Base-by-base conservation (phyloP, 495 filamentous ascomycete genomes). In the Patellaria atrata region DNA sequence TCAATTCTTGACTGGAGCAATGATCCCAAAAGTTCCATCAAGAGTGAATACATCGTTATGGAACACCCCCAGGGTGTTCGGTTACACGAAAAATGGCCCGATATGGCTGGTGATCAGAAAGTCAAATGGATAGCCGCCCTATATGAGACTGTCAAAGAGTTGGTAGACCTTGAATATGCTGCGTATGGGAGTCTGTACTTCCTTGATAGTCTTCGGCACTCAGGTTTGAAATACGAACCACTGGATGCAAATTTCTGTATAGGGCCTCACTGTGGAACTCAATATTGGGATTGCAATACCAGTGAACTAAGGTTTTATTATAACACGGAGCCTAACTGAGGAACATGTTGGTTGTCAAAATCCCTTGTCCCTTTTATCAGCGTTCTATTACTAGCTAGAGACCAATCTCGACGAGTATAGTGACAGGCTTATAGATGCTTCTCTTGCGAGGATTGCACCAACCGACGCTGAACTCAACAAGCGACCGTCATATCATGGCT, bases 1-100 rank as follows among this genome's bases (percentile, higher is more conserved):
- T 52, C 47, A 35, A 33, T 63, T 20, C 45, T 61, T 7, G 59
- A 55, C 30, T 65, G 60, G 62, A 56, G 45, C 22, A 49, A 48
- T 24, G 32, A 57, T 26, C 36, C 45, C 1, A 51, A 44, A 16
- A 62, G 60, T 30, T 11, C 33, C 19, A 44, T 60, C 39, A 56
- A 59, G 12, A 50, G 37, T 27, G 60, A 65, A 43, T 62, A 65
- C 39, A 62, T 63, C 13, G 60, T 65, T 22, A 58, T 56, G 50
- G 54, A 62, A 22, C 47, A 60, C 48, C 53, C 50, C 3, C 11
- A 31, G 22, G 62, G 62, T 15, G 36, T 59, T 35, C 44, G 40
- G 22, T 31, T 65, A 22, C 51, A 57, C 12, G 22, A 50, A 10
- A 50, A 33, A 39, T 64, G 59, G 61, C 46, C 48, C 12, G 23